Base-by-base conservation (phyloP, 108 stramenopile genomes). In the Cylindrotheca closterium region DNA sequence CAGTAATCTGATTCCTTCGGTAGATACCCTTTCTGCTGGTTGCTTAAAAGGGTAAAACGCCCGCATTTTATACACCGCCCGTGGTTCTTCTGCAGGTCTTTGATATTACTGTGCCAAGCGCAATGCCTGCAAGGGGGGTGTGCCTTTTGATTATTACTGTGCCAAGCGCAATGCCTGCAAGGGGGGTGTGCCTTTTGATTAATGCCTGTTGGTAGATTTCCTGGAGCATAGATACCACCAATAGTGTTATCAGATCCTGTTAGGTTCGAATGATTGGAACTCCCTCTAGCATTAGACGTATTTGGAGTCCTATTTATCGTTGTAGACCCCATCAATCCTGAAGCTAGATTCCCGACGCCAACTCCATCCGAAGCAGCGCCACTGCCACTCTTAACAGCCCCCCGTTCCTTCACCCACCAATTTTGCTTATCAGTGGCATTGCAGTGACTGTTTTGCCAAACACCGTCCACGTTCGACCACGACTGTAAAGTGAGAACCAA, bases 21-120 rank as follows among this genome's bases (percentile, higher is more conserved):
- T 15, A 10, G 7, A 15, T 42, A 42, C 15, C 10, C 10, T 10
- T 10, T 42, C 15, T 15, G 10, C 37, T 42, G 37, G 37, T 42
- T 27, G 17, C 27, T 31, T 31, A 19, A 25, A 48, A 47, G 32
- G 50, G 17, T 5, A 3, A 2, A 34, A 1, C 56, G 68, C 49
- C 17, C 19, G 3, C 46, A 64, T 74, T 32, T 47, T 53, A 50
- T 74, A 63, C 45, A 58, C 63, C 32, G n/a, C n/a, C n/a, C n/a
- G n/a, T n/a, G n/a, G n/a, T n/a, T n/a, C n/a, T n/a, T n/a, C n/a
- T n/a, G n/a, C n/a, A n/a, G n/a, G n/a, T n/a, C n/a, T n/a, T n/a
- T n/a, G 37, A 42, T 42, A 42, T 7, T 15, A 15, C 37, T 42
- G 37, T 42, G 37, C 37, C 37, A 42, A 15, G 10, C 37, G 37